Evolutionary conservation across 2,329 filamentous ascomycete genomes (phyloP), one percentile per base, ranked within the genome.

Genomic region (Diplodia scrobiculata): DNA sequence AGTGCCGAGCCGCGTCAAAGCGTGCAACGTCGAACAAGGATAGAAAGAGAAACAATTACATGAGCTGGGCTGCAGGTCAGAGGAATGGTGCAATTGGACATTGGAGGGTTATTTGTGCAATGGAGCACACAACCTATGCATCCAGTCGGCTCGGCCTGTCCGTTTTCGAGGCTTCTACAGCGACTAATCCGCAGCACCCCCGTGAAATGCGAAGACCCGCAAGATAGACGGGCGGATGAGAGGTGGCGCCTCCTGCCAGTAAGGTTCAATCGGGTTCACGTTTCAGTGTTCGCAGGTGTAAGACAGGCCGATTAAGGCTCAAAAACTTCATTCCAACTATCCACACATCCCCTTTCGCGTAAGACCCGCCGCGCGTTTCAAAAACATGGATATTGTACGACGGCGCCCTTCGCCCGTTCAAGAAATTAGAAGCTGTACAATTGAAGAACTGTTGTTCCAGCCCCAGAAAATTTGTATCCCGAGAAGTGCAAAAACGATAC

Each of bases 321-420:
- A 27, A 62, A 59, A 62, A 62, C 58, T 62, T 62, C 58, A 62
- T 62, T 62, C 58, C 58, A 62, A 62, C 58, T 62, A 62, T 62
- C 58, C 58, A 62, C 58, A 62, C 58, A 38, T 34, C 58, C 45
- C 55, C 58, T 50, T 45, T 38, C 58, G 58, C 58, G 58, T 62
- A 45, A 45, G n/a, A 50, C 58, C 58, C 58, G 58, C 48, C 58
- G 58, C 58, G 58, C 58, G 58, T 29, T 62, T n/a, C 27, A 14
- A 41, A 58, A 58, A 58, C 32, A 41, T 50, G 58, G 58, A 62
- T 62, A 62, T 62, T 62, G 58, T 50, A 36, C 45, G 29, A 62
- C 58, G 58, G 58, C 45, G 38, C 58, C 58, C 41, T 50, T n/a
- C 41, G 38, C 54, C 27, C 32, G 36, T 36, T 62, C 41, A 62